Evolutionary conservation across 495 filamentous ascomycete species (phyloP), one percentile per base, ranked within the genome.

Genomic region (Podospora pseudopauciseta): DNA sequence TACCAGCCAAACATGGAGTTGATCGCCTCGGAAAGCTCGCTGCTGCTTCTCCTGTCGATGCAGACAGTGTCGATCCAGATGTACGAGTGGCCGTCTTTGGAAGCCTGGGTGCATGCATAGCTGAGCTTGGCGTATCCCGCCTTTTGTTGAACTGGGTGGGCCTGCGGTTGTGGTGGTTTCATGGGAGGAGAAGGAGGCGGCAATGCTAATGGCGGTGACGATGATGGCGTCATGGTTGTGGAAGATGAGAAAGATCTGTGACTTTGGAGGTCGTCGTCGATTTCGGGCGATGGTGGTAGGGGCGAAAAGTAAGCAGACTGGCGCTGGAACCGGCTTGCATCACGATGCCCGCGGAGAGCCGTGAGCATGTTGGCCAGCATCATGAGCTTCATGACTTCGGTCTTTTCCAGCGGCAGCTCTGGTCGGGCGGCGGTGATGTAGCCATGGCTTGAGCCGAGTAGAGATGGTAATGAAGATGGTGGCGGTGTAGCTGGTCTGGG

Each of bases 1-100:
- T 74, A 77, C 70, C 72, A 77, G 1, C 39, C 11, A 30, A 71
- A 77, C 67, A 75, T 73, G 63, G 72, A 71, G 64, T 77, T 77
- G 34, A 75, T 66, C 3, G 72, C 70, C 28, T 75, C 71, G 1
- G 75, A 66, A 0, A 77, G n/a, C 44, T 77, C 75, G n/a, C 68
- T 63, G 20, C 70, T 67, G 30, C 64, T 74, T 4, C 59, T 56
- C 63, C 62, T 68, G 67, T 77, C 72, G 61, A 77, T 73, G 61
- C 75, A 77, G 58, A 65, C 68, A 0, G 75, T 75, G 65, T 77
- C 75, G 2, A 73, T 53, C 75, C 75, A 77, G 16, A 74, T 16
- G 49, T 71, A 74, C 0, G 58, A 32, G 20, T 27, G 53, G 0
- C 72, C 73, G 34, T 74, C 71, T 20, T 67, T 63, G 5, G 63